Conservation (phyloP, 805 yeast genomes). For the Saccharomyces kudriavzevii region DNA sequence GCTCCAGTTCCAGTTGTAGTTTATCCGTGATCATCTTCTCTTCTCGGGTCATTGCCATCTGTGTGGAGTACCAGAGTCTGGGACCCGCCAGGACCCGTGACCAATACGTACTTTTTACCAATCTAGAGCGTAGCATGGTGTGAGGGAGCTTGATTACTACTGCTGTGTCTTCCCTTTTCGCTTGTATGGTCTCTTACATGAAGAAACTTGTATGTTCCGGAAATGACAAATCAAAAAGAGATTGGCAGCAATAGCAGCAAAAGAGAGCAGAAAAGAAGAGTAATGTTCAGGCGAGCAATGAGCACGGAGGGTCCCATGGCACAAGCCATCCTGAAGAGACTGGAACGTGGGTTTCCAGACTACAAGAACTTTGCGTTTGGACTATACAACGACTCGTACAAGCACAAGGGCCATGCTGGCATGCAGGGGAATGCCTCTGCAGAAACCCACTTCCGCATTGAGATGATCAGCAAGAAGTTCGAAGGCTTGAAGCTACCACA, state of each 20-base stretch:
- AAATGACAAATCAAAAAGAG: not conserved
- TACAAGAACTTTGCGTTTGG: constrained; percentile 43
- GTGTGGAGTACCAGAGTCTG: not conserved
- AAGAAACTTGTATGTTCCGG: not conserved
- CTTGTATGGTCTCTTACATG: not conserved
- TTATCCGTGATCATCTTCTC: constrained; percentile 57
- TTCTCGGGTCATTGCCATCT: constrained; percentile 23
- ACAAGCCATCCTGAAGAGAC: constrained; percentile 37
- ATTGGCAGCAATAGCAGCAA: not conserved
- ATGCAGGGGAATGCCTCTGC: constrained; percentile 64
- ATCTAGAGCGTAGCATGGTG: not conserved
- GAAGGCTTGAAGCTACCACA: constrained; percentile 56
- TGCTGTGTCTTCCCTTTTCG: not conserved
- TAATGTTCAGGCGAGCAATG: constrained; percentile 10
- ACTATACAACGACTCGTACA: constrained; percentile 73
- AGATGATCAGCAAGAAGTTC: constrained; percentile 63
- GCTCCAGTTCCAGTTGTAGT: constrained; percentile 48
- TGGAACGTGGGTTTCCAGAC: constrained; percentile 28
- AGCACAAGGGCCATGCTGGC: constrained; percentile 83
- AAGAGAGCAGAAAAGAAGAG: not conserved
- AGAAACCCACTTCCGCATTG: constrained; percentile 79
- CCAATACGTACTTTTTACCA: not conserved
- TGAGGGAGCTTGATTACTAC: not conserved
- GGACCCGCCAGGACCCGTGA: not conserved
- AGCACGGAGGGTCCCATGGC: constrained; percentile 39